Base-by-base conservation (phyloP, 208 protist genomes). In the Acanthamoeba rhysodes region DNA sequence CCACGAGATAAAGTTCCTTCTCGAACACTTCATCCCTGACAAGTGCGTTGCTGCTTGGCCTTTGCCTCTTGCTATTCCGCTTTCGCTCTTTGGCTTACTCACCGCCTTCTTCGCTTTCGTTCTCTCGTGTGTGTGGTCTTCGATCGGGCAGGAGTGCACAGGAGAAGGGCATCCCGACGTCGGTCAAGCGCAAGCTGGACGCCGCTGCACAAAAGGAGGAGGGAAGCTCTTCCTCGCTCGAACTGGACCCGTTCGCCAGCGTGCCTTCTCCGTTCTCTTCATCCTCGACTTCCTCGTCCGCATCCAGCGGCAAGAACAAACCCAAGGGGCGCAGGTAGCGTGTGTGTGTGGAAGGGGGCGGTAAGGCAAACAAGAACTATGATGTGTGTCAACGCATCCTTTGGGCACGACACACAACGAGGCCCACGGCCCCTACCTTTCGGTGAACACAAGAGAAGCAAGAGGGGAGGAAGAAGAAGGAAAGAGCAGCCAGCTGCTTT, bases 131-230 rank as follows among this genome's bases (percentile, higher is more conserved):
- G 59, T 9, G 59, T 8, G 10, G 18, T 2, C n/a, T n/a, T n/a
- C n/a, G n/a, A n/a, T n/a, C n/a, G n/a, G n/a, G 29, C 72, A 80
- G 72, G 41, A 80, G 41, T 29, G 72, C 72, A 32, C 72, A 80
- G 72, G 72, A 80, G 72, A 80, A 80, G 72, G 72, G 72, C 34
- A 80, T 80, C 34, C 72, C 72, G 29, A 80, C 72, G 29, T 80
- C 72, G 41, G 72, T 80, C 72, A 80, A 80, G 72, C 72, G 72
- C 32, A 80, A 80, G 72, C 34, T 80, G n/a, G 72, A 80, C 41
- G 72, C 72, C 34, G 72, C 72, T 12, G 72, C 72, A 22, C 72
- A 80, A 37, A 80, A 80, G 72, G 72, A 80, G 72, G 72, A 59
- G 55, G 55, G 48, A 50, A 50, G 41, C 72, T 37, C 72, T 2